Conservation (phyloP, 2,329 filamentous ascomycete species). For the Trichoderma breve region DNA sequence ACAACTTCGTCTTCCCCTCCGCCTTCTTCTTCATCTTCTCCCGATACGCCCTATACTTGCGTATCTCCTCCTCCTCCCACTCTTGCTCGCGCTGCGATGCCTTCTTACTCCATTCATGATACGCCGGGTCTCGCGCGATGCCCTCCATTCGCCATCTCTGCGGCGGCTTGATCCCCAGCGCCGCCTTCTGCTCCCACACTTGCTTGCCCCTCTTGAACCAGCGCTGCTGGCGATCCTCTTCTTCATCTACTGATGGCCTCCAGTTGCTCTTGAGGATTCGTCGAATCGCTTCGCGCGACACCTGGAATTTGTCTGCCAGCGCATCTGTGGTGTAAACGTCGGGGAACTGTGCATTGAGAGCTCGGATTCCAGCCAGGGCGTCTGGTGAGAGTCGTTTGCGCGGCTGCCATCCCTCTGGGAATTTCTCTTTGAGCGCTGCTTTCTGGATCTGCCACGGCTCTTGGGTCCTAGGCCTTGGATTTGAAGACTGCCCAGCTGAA, state of each 20-base stretch:
- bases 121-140: slow-evolving; percentile 44
- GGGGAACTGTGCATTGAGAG: slow-evolving; percentile 74
- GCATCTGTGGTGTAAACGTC: slow-evolving; percentile 70
- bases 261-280: slow-evolving; percentile 82
- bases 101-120: slow-evolving; percentile 37
- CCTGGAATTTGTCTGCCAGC: slow-evolving; percentile 74
- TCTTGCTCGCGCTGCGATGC: slow-evolving; percentile 29
- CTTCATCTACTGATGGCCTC: slow-evolving; percentile 59
- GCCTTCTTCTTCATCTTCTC: slow-evolving; percentile 22
- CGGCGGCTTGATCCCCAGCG: slow-evolving; percentile 61
- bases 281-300: slow-evolving; percentile 84
- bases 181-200: slow-evolving; percentile 60
- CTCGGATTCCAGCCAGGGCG: slow-evolving; percentile 83
- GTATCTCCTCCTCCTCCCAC: slow-evolving; percentile 32
- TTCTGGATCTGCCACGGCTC: slow-evolving; percentile 73
- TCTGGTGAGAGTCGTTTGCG: slow-evolving; percentile 87
- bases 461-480: not conserved
- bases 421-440: slow-evolving; percentile 70
- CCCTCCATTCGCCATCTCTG: slow-evolving; percentile 58
- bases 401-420: slow-evolving; percentile 77
- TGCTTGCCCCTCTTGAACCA: slow-evolving; percentile 61
- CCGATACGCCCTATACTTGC: slow-evolving; percentile 27
- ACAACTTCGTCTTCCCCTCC: not conserved
- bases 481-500: not conserved
- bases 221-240: slow-evolving; percentile 55